Conservation (phyloP, 352 stramenopile species). For the Plasmopara viticola region DNA sequence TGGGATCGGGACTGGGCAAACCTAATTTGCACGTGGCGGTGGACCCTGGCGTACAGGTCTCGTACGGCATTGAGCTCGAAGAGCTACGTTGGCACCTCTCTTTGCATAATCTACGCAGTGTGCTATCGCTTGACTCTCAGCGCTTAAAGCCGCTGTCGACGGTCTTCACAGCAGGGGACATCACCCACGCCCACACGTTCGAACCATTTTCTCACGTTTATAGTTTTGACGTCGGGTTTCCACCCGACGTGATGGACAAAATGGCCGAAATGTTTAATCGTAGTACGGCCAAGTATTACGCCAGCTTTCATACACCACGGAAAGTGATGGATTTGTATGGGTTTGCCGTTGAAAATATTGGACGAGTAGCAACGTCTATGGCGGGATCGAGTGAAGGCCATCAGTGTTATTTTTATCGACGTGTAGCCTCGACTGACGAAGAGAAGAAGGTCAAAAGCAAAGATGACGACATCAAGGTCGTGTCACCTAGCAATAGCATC, state of each 20-base stretch:
- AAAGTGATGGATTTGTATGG: constrained; percentile 91
- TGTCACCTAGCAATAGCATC: constrained; percentile 9
- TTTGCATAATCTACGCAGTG: constrained; percentile 88
- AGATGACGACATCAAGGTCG: constrained; percentile 14
- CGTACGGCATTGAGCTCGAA: constrained; percentile 94
- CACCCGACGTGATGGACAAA: constrained; percentile 90
- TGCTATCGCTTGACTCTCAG: constrained; percentile 68
- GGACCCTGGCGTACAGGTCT: constrained; percentile 93
- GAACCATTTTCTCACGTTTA: constrained; percentile 98
- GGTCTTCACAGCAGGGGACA: constrained; percentile 92
- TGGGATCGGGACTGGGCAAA: constrained; percentile 96
- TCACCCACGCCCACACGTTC: constrained; percentile 90
- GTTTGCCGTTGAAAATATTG: constrained; percentile 89
- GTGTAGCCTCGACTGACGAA: constrained; percentile 15
- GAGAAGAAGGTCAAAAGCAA: constrained; percentile 21
- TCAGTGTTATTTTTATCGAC: constrained; percentile 95
- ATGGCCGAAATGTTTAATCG: constrained; percentile 93
- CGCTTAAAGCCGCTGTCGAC: constrained; percentile 53
- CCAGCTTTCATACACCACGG: constrained; percentile 91
- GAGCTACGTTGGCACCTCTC: constrained; percentile 92
- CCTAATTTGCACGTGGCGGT: constrained; percentile 96
- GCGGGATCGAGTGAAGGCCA: constrained; percentile 94
- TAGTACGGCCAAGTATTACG: constrained; percentile 86
- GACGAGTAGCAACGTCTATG: constrained; percentile 90
- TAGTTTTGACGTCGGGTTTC: constrained; percentile 98